Percentiles rank a stretch among this genome's conserved stretches.
phyloP scores from a whole-genome alignment of 2,329 filamentous ascomycete species.

The Biscogniauxia marginata region DNA sequence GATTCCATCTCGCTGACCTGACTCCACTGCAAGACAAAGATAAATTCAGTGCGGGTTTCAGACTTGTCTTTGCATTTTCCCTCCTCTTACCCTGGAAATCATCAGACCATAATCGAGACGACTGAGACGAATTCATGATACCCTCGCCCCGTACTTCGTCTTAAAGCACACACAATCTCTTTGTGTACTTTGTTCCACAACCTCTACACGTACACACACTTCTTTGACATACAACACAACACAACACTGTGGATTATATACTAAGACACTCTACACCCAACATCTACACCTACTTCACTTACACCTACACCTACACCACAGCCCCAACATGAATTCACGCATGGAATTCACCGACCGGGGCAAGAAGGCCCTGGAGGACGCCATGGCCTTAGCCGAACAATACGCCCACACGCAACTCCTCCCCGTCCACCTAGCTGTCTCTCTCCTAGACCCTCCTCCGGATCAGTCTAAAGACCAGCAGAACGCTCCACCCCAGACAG shows the following conservation, averaged over 20 bases:
- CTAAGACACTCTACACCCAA: too few relatives aligned
- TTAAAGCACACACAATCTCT: too few relatives aligned
- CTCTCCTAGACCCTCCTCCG: conserved; percentile 71
- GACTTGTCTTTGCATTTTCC: neutral
- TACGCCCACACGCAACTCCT: conserved; percentile 89
- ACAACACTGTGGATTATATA: too few relatives aligned
- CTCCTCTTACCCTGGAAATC: neutral
- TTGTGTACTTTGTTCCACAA: neutral
- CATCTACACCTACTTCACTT: neutral
- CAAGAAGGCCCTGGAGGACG: conserved; percentile 84
- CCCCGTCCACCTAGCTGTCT: conserved; percentile 84
- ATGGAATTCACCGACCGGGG: conserved; percentile 95
- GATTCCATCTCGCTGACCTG: too few relatives aligned
- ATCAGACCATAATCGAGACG: neutral
- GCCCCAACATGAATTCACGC: conserved; percentile 63
- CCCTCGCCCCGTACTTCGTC: too few relatives aligned
- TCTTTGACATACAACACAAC: neutral
- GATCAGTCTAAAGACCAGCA: conserved; percentile 82
- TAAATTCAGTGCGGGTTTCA: conserved; percentile 2
- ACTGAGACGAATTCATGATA: neutral
- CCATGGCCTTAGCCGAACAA: conserved; percentile 82
- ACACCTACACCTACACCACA: conserved; percentile 4
- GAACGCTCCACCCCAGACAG: conserved; percentile 63
- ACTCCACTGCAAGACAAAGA: neutral
- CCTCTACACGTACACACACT: too few relatives aligned